Evolutionary conservation across 2,329 filamentous ascomycete species (phyloP).

Genomic region (Pseudogymnoascus verrucosus): DNA sequence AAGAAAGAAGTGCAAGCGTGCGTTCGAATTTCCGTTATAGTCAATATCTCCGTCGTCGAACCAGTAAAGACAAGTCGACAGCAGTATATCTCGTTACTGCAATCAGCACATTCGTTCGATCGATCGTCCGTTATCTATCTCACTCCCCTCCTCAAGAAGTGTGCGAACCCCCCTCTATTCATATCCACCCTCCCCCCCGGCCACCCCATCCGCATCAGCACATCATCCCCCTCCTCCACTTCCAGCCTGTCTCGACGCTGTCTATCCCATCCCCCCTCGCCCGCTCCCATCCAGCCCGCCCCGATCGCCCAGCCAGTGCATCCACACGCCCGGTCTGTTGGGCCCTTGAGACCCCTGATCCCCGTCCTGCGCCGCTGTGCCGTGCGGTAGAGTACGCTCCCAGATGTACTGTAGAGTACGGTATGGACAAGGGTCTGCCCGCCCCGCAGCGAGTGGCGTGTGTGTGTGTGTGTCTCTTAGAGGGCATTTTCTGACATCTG

Average conservation of each 20-base stretch:
- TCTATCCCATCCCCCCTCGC: not conserved
- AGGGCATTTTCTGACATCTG: not conserved
- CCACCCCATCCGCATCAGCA: not conserved
- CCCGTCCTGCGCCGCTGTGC: not conserved
- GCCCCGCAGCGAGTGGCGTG: not conserved
- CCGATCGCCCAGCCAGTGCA: not conserved
- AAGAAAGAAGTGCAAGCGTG: not conserved
- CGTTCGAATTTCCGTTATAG: not conserved
- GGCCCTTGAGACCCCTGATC: slow-evolving; percentile 1
- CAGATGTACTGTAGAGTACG: not conserved
- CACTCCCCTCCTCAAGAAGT: not conserved
- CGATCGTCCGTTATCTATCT: not conserved
- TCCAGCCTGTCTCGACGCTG: not conserved
- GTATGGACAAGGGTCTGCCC: not conserved
- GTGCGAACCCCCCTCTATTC: not conserved
- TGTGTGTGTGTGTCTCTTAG: not conserved
- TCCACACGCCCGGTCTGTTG: not conserved
- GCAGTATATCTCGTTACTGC: not conserved
- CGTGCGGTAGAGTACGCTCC: not conserved
- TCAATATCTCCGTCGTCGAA: not conserved
- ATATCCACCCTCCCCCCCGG: not conserved
- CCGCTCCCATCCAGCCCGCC: not conserved
- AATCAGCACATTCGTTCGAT: not conserved
- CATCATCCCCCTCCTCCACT: not conserved
- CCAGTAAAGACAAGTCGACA: not conserved